Evolutionary conservation across 2,329 filamentous ascomycete species (phyloP).

Genomic region (Epichloe brachyelytri): DNA sequence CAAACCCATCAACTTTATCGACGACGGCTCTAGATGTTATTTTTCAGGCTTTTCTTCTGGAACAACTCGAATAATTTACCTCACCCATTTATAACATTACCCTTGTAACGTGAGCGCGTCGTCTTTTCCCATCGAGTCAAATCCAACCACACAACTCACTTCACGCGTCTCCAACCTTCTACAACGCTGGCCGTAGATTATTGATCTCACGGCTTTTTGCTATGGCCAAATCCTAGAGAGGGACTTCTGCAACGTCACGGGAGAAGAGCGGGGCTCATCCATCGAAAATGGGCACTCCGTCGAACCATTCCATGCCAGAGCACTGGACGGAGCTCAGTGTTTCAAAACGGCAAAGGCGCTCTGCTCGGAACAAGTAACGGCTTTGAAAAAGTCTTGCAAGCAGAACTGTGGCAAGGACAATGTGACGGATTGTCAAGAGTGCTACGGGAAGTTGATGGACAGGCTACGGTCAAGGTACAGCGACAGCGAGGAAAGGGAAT

Average conservation of each 20-base stretch:
- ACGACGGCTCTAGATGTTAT: too few species aligned
- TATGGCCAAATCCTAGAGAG: not conserved
- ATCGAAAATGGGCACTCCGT: conserved; percentile 14
- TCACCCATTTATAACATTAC: too few species aligned
- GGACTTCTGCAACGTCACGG: not conserved
- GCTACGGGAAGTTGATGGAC: conserved; percentile 34
- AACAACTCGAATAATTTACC: too few species aligned
- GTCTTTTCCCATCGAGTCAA: too few species aligned
- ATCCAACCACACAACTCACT: too few species aligned
- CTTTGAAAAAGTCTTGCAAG: conserved; percentile 29
- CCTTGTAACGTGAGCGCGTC: too few species aligned
- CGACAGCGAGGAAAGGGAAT: conserved; percentile 28
- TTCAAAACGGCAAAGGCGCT: conserved; percentile 18
- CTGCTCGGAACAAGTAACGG: conserved; percentile 28
- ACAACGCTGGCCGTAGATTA: too few species aligned
- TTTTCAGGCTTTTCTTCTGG: too few species aligned
- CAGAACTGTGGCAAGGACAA: conserved; percentile 29
- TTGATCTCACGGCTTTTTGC: not conserved
- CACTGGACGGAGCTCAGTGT: conserved; percentile 27
- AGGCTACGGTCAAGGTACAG: conserved; percentile 26
- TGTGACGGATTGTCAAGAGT: conserved; percentile 32
- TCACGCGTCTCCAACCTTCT: too few species aligned
- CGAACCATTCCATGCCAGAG: conserved; percentile 20
- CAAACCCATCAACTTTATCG: too few species aligned
- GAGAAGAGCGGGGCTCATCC: not conserved